Evolutionary conservation across 2,329 filamentous ascomycete species (phyloP).

Genomic region (Lachnellula arida): DNA sequence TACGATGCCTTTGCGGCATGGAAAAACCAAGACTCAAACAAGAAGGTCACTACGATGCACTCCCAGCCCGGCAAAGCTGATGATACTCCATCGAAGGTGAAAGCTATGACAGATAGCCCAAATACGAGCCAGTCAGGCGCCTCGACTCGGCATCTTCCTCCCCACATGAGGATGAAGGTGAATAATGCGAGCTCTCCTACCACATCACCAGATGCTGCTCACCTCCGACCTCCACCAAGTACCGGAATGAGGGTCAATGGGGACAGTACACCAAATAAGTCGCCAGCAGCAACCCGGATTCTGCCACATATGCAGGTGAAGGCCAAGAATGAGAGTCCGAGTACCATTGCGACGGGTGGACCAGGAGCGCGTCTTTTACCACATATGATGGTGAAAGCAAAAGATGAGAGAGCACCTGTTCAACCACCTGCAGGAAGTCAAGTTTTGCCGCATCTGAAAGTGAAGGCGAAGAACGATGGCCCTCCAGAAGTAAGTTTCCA

Average conservation of each 20-base stretch:
- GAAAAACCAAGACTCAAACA: not conserved
- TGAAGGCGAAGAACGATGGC: not conserved
- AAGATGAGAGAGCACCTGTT: not conserved
- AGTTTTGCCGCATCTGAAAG: not conserved
- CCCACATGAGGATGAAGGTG: no score
- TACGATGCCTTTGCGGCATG: not conserved
- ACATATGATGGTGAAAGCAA: not conserved
- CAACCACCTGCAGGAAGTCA: not conserved
- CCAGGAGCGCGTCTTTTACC: not conserved
- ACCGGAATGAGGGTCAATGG: no score
- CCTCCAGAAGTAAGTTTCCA: not conserved
- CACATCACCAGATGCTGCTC: no score
- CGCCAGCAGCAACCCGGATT: no score
- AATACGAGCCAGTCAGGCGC: no score
- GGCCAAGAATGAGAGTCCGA: no score
- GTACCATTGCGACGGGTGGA: not conserved
- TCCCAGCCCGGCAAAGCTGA: not conserved
- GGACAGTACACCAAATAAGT: no score
- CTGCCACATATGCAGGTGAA: no score
- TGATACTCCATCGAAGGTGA: no score
- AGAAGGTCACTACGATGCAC: not conserved
- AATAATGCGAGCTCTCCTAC: not conserved
- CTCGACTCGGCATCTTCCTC: no score
- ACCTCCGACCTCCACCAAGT: no score
- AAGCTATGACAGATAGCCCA: no score